phyloP scores from a whole-genome alignment of 257 asterid species.

The Coffea eugenioides region DNA sequence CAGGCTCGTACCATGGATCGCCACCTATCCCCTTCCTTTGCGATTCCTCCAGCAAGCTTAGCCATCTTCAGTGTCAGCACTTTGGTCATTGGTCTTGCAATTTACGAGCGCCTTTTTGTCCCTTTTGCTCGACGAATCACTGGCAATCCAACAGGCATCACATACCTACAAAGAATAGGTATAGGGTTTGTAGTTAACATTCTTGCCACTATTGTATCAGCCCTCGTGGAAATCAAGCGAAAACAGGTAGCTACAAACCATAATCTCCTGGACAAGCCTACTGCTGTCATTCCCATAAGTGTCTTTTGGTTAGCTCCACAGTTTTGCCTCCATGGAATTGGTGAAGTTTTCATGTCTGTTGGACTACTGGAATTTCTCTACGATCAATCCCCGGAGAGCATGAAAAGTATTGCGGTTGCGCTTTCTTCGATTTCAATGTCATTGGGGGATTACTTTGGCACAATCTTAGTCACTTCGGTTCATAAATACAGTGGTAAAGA shows the following conservation, averaged over 20 bases:
- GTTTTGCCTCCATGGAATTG: slow-evolving; percentile 60
- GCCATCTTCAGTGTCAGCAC: slow-evolving; percentile 65
- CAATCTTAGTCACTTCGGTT: slow-evolving; percentile 53
- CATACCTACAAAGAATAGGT: slow-evolving; percentile 80
- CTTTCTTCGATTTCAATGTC: slow-evolving; percentile 58
- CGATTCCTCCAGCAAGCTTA: slow-evolving; percentile 76
- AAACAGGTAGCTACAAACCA: slow-evolving; percentile 51
- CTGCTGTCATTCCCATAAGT: slow-evolving; percentile 56
- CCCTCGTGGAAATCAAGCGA: slow-evolving; percentile 59
- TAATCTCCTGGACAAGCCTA: slow-evolving; percentile 47
- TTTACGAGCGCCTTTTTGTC: slow-evolving; percentile 67
- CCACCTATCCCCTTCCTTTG: slow-evolving; percentile 46
- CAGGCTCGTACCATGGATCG: slow-evolving; percentile 79
- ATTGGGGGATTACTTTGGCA: slow-evolving; percentile 57
- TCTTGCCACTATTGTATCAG: slow-evolving; percentile 49
- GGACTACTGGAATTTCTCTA: slow-evolving; percentile 76
- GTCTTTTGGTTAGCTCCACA: slow-evolving; percentile 80
- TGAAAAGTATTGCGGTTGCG: slow-evolving; percentile 79
- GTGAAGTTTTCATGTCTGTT: slow-evolving; percentile 62
- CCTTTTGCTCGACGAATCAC: slow-evolving; percentile 56
- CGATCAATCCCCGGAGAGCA: slow-evolving; percentile 82
- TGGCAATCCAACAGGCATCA: slow-evolving; percentile 48
- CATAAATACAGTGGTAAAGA: slow-evolving; percentile 46
- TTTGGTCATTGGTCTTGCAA: slow-evolving; percentile 40
- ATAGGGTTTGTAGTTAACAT: slow-evolving; percentile 55